Evolutionary conservation across 1,284 basidiomycete species (phyloP), one percentile per base, ranked within the genome.

Genomic region (Pterula multifida): DNA sequence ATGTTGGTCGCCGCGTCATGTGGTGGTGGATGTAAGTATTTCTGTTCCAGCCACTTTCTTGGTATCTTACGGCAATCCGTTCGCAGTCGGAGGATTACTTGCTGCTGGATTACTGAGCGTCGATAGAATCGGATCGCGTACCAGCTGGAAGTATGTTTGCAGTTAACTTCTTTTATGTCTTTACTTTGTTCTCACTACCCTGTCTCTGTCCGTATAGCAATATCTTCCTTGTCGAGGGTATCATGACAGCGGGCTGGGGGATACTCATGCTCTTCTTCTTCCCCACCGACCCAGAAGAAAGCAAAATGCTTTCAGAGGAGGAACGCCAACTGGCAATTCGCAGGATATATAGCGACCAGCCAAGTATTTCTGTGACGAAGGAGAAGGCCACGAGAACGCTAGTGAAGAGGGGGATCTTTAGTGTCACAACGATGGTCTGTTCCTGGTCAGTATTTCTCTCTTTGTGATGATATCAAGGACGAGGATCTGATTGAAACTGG

Each of bases 331-430:
- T 47, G 45, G 45, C 45, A 6, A 13, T 47, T 23, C 9, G 13
- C 11, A 23, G 45, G 24, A 47, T 47, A 6, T 28, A 11, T 13
- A 23, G 9, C 3, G 45, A 47, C 19, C 45, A 47, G 45, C 45
- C 45, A 28, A 26, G 22, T 23, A 51, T 54, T 21, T 48, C 22
- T 50, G 51, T 24, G 47, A 49, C 35, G 11, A 47, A n/a, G 15
- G 45, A 47, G 23, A 9, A 28, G 23, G 26, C 19, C 11, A 25
- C 4, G 23, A 28, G 23, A 13, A 26, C 9, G 11, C 24, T 47
- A 3, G 24, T 47, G 13, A 47, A 47, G 45, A 24, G 45, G 22
- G 45, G 23, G 26, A 25, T 47, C 6, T 23, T 47, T 19, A 47
- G 26, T 23, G 19, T 47, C 19, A 47, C 4, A 4, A 28, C 45